These are phyloP conservation scores for Paratinospora sagittata DNA, from an alignment of 164 flowering plant genomes.

Conservation along the genomic window DNA sequence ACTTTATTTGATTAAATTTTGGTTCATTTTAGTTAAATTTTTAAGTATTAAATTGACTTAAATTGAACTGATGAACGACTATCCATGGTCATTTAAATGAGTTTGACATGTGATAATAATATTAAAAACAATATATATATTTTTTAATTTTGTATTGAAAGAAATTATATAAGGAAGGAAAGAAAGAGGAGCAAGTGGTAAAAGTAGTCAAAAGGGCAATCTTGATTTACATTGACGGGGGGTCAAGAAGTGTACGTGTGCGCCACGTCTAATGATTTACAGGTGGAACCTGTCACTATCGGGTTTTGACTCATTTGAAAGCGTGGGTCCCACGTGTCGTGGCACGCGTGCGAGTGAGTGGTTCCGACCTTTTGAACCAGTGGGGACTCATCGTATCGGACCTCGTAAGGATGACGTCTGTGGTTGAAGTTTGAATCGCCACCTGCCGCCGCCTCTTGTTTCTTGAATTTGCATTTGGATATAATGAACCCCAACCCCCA, in stretches of 20 bases:
- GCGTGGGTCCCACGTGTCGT: conserved; percentile 15
- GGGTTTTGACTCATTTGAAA: conserved; percentile 21
- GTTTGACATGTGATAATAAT: too few relatives aligned
- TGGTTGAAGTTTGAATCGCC: neutral
- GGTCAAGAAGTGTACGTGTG: neutral
- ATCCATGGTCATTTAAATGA: too few relatives aligned
- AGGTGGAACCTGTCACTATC: conserved; percentile 15
- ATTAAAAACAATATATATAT: too few relatives aligned
- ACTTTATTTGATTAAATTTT: too few relatives aligned
- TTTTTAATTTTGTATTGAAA: too few relatives aligned
- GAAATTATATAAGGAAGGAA: too few relatives aligned
- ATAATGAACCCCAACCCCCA: too few relatives aligned
- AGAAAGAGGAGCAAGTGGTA: too few relatives aligned
- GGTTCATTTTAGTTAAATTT: too few relatives aligned
- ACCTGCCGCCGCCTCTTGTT: conserved; percentile 10
- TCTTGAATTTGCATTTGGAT: too few relatives aligned
- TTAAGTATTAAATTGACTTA: too few relatives aligned
- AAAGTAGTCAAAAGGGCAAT: neutral
- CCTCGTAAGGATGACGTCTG: conserved; percentile 22
- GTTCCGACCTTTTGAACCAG: conserved; percentile 21
- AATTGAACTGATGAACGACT: too few relatives aligned
- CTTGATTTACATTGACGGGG: neutral
- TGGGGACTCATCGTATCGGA: neutral
- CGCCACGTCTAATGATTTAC: conserved; percentile 15
- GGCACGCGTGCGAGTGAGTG: conserved; percentile 33